A percentile compares a stretch with the other conserved stretches of the same genome.
phyloP scores from a whole-genome alignment of 129 eudicot genomes.

The Artemisia annua region DNA sequence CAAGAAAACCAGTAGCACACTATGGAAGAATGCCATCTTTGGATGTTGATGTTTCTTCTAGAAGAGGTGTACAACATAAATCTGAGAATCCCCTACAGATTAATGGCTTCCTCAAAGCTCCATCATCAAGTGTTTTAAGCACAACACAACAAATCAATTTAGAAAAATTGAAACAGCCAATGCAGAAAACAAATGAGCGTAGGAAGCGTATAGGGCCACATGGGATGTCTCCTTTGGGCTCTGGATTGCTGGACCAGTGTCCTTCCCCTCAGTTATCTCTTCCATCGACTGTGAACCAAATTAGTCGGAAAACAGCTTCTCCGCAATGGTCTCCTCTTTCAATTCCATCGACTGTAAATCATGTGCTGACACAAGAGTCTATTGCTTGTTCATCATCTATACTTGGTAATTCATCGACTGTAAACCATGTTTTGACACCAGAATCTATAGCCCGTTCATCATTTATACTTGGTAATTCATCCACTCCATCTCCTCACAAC shows the following conservation, averaged over 20 bases:
- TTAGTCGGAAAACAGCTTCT: conserved; percentile 1
- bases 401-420: background rate
- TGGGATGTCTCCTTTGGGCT: conserved; percentile 20
- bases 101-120: background rate
- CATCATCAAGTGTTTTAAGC: conserved; percentile 7
- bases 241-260: conserved; percentile 1
- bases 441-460: conserved; percentile 27
- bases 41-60: background rate
- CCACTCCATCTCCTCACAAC: conserved; percentile 9
- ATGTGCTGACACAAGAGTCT: conserved; percentile 21
- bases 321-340: background rate
- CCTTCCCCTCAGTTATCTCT: conserved; percentile 13
- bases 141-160: conserved; percentile 8
- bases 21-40: conserved; percentile 8
- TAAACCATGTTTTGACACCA: conserved; percentile 18
- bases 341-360: background rate
- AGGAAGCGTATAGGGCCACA: background rate
- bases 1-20: conserved; percentile 10
- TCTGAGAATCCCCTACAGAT: background rate
- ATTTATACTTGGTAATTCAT: background rate
- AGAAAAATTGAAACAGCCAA: conserved; percentile 31
- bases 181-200: conserved; percentile 1
- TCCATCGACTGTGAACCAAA: background rate
- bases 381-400: background rate
- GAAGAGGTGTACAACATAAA: background rate